Evolutionary conservation across 805 yeast genomes (phyloP), one percentile per base, ranked within the genome.

Genomic region (Priceomyces carsonii): DNA sequence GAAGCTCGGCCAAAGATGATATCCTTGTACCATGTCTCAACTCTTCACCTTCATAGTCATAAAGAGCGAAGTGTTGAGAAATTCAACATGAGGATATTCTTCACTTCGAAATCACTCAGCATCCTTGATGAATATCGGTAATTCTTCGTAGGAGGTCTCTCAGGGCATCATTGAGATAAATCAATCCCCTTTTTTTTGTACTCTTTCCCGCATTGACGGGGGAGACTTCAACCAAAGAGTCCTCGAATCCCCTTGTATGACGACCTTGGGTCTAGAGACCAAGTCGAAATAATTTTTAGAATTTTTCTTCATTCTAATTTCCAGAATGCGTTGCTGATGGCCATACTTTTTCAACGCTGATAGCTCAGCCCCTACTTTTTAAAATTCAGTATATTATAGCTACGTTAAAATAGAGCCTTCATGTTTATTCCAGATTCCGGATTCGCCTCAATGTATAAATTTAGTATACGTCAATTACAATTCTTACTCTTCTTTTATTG

Each of bases 1-100:
- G 82, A 34, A 57, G 49, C 43, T 77, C 81, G 13, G 78, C 82
- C 40, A 77, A 62, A 1, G 79, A 52, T 1, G 66, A 55, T n/a
- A 61, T 65, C 45, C 82, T 69, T 3, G 73, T 69, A 18, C 77
- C 80, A 41, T 75, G 80, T 57, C 78, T 57, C n/a, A 69, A 62
- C 34, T 59, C 69, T 33, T 48, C 31, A 5, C 61, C 61, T 43
- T 70, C 74, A 53, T 73, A 70, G 45, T 74, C 79, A 57, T 69
- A 62, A n/a, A 74, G 68, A 6, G 79, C 79, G 37, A 62, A 58
- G 57, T 79, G 85, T 35, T 66, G 67, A 14, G 77, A 63, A 35
- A 73, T 49, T 54, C 59, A 21, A 49, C 44, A 26, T 50, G 50
- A 48, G 56, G 46, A 45, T 39, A 30, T 33, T 47, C 46, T 18